A percentile compares a stretch with the other conserved stretches of the same genome.
These are phyloP conservation scores for Sabuloglossum arenarium DNA, from an alignment of 495 filamentous ascomycete genomes.

Conservation along the genomic window DNA sequence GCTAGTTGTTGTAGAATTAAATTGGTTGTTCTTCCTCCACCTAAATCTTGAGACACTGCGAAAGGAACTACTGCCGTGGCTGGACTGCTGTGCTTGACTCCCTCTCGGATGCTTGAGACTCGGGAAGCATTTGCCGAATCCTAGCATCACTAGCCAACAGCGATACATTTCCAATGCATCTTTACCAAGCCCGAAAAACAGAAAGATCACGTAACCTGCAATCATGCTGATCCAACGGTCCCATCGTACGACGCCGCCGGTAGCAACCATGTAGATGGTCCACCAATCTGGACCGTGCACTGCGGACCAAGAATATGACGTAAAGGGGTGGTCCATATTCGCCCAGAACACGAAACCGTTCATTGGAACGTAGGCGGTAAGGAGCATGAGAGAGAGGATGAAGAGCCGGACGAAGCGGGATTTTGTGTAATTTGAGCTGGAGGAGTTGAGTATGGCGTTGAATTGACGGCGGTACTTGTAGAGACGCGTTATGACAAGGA, in stretches of 20 bases:
- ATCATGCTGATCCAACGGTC: slow-evolving; percentile 49
- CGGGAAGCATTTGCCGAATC: slow-evolving; percentile 29
- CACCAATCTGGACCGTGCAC: slow-evolving; percentile 37
- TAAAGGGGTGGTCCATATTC: slow-evolving; percentile 25
- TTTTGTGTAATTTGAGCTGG: slow-evolving; percentile 35
- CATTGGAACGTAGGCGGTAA: slow-evolving; percentile 44
- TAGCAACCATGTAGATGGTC: slow-evolving; percentile 38
- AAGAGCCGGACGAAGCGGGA: slow-evolving; percentile 65
- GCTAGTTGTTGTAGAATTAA: neutral
- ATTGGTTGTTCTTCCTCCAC: neutral
- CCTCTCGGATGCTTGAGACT: neutral
- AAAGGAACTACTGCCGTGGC: neutral
- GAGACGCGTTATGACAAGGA: slow-evolving; percentile 44
- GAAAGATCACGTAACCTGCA: slow-evolving; percentile 38
- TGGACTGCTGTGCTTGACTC: neutral
- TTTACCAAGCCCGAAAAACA: slow-evolving; percentile 61
- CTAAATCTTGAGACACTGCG: neutral
- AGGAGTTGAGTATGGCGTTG: slow-evolving; percentile 30
- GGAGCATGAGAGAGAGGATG: slow-evolving; percentile 43
- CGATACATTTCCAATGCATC: slow-evolving; percentile 63
- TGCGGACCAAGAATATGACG: slow-evolving; percentile 30
- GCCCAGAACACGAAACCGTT: slow-evolving; percentile 35
- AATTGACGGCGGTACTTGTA: slow-evolving; percentile 43
- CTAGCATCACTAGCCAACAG: slow-evolving; percentile 25
- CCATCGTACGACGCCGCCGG: slow-evolving; percentile 29